phyloP scores from a whole-genome alignment of 441 rosid genomes.

The Mallotus japonicus region DNA sequence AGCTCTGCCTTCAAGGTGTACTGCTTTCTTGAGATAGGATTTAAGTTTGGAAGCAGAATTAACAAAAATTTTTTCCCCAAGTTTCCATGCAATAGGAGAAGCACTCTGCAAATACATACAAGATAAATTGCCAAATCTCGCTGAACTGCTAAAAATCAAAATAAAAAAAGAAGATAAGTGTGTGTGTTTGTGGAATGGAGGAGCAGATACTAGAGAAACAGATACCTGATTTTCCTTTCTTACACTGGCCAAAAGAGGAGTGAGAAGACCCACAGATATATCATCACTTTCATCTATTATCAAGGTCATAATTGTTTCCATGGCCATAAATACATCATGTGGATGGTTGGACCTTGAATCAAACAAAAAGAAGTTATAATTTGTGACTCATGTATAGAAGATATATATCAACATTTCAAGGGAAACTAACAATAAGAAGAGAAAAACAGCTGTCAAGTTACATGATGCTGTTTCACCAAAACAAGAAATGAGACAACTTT shows the following conservation, averaged over 20 bases:
- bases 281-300: constrained; percentile 67
- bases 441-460: constrained; percentile 13
- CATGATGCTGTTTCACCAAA: constrained; percentile 7
- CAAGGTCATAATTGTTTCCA: constrained; percentile 71
- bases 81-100: constrained; percentile 55
- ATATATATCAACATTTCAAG: not conserved
- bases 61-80: constrained; percentile 57
- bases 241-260: constrained; percentile 57
- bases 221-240: constrained; percentile 61
- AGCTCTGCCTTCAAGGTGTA: constrained; percentile 40
- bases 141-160: constrained; percentile 7
- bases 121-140: constrained; percentile 20
- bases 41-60: constrained; percentile 63
- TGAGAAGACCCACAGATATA: constrained; percentile 50
- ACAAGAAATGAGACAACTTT: not conserved
- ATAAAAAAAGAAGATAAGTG: not conserved
- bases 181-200: not conserved
- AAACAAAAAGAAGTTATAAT: constrained; percentile 23
- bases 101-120: constrained; percentile 38
- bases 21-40: constrained; percentile 52
- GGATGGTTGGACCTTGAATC: constrained; percentile 57
- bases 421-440: not conserved
- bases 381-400: constrained; percentile 6
- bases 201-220: constrained; percentile 11
- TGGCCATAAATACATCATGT: constrained; percentile 44